Conservation (phyloP, 768 basidiomycete genomes). For the Rubroboletus satanas region DNA sequence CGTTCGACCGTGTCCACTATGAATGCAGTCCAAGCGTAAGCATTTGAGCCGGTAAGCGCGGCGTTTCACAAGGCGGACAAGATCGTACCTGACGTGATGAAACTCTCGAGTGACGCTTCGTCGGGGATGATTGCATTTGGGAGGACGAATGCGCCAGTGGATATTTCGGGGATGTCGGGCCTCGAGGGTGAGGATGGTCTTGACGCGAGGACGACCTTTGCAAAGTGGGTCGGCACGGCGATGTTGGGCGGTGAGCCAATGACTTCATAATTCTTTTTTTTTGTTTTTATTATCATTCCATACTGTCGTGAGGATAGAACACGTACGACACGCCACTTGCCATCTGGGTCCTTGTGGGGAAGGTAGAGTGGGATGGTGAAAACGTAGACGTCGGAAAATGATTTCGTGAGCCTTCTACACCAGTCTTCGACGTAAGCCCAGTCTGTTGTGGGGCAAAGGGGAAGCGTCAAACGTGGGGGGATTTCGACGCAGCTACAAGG, state of each 20-base stretch:
- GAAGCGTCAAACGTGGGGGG: neutral
- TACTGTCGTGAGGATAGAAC: neutral
- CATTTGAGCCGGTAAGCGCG: neutral
- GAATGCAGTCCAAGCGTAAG: too few species aligned
- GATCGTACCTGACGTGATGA: conserved; percentile 70
- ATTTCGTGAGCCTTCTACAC: conserved; percentile 84
- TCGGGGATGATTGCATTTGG: conserved; percentile 94
- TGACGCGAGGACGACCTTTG: conserved; percentile 86
- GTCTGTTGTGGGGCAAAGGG: conserved; percentile 42
- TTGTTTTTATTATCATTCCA: too few species aligned
- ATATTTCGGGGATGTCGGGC: conserved; percentile 68
- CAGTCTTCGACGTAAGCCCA: conserved; percentile 98
- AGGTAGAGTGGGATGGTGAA: conserved; percentile 98
- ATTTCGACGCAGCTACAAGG: neutral
- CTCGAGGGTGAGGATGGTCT: conserved; percentile 70
- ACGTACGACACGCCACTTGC: conserved; percentile 93
- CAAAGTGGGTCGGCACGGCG: conserved; percentile 95
- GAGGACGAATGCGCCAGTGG: conserved; percentile 91
- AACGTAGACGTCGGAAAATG: conserved; percentile 91
- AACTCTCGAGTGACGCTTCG: conserved; percentile 71
- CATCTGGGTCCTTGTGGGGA: conserved; percentile 78
- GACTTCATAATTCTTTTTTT: conserved; percentile 81
- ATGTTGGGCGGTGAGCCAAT: conserved; percentile 90
- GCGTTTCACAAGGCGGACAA: neutral
- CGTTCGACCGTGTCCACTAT: conserved; percentile 90